A percentile compares a stretch with the other conserved stretches of the same genome.
Conservation (phyloP, 371 early-diverging fungal genomes). For the Umbelopsis sp. region DNA sequence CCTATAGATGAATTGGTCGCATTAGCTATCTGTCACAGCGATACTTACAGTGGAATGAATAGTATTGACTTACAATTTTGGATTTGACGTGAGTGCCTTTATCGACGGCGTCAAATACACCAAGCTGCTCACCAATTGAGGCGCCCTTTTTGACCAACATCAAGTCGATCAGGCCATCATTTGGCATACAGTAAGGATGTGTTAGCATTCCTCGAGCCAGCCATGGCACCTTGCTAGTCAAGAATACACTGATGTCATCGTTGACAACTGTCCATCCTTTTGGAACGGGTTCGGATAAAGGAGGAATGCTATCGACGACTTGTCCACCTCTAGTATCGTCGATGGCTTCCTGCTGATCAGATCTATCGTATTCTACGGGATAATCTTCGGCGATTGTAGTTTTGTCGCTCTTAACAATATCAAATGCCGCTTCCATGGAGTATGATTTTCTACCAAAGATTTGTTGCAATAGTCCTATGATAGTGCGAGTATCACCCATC, state of each 20-base stretch:
- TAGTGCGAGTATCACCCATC: constrained; percentile 66
- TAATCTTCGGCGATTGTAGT: constrained; percentile 41
- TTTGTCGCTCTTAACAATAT: constrained; percentile 53
- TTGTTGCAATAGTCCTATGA: constrained; percentile 52
- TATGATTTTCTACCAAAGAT: constrained; percentile 51
- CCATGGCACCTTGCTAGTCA: constrained; percentile 62
- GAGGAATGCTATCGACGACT: constrained; percentile 37
- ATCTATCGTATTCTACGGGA: neutral
- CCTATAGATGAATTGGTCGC: constrained; percentile 30
- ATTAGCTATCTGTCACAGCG: neutral
- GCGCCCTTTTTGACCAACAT: constrained; percentile 46
- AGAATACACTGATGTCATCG: constrained; percentile 49
- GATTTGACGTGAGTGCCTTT: constrained; percentile 55
- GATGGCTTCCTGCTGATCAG: neutral
- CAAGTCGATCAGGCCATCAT: constrained; percentile 62
- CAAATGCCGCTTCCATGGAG: constrained; percentile 47
- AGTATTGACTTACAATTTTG: constrained; percentile 45
- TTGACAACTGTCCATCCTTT: constrained; percentile 56
- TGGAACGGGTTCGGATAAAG: constrained; percentile 44
- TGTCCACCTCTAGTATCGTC: constrained; percentile 16
- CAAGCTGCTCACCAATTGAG: constrained; percentile 35
- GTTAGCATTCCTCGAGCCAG: constrained; percentile 54
- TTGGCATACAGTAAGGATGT: constrained; percentile 62
- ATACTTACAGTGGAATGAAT: neutral
- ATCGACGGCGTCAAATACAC: constrained; percentile 53